A percentile compares a stretch with the other conserved stretches of the same genome.
Conservation (phyloP, 2,329 filamentous ascomycete species). For the Alternaria angustiovoidea region DNA sequence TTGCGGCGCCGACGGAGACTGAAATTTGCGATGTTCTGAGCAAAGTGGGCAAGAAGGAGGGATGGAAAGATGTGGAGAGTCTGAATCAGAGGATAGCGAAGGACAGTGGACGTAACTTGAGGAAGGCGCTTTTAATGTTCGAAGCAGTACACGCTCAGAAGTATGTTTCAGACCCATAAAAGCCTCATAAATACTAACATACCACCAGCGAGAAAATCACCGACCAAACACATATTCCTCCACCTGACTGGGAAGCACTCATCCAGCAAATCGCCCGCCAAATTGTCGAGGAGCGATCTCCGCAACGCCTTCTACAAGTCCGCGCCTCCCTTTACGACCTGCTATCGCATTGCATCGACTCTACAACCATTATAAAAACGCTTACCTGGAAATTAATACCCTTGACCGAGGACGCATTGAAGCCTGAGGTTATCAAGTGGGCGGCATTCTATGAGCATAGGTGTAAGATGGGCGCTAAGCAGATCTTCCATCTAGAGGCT, state of each 20-base stretch:
- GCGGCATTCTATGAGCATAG: conserved; percentile 97
- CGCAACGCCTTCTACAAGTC: conserved; percentile 84
- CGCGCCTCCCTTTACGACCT: conserved; percentile 96
- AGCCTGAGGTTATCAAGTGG: conserved; percentile 93
- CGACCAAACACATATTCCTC: conserved; percentile 87
- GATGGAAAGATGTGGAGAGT: conserved; percentile 77
- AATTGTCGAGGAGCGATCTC: conserved; percentile 92
- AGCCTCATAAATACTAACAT: conserved; percentile 14
- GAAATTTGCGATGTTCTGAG: conserved; percentile 83
- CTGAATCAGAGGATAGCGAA: conserved; percentile 86
- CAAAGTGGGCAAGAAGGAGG: conserved; percentile 77
- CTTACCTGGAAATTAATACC: conserved; percentile 91
- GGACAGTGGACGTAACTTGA: conserved; percentile 89
- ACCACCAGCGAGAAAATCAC: conserved; percentile 80
- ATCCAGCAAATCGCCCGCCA: conserved; percentile 90
- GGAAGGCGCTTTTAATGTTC: conserved; percentile 92
- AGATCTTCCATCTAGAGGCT: conserved; percentile 97
- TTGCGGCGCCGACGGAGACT: conserved; percentile 84
- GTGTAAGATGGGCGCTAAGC: conserved; percentile 88
- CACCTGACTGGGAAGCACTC: conserved; percentile 95
- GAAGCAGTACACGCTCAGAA: conserved; percentile 97
- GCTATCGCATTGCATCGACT: conserved; percentile 94
- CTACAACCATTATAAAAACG: conserved; percentile 92
- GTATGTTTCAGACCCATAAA: conserved; percentile 60
- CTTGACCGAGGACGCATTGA: conserved; percentile 86